phyloP scores from a whole-genome alignment of 2,329 filamentous ascomycete species.

The Aspergillus brunneoviolaceus region DNA sequence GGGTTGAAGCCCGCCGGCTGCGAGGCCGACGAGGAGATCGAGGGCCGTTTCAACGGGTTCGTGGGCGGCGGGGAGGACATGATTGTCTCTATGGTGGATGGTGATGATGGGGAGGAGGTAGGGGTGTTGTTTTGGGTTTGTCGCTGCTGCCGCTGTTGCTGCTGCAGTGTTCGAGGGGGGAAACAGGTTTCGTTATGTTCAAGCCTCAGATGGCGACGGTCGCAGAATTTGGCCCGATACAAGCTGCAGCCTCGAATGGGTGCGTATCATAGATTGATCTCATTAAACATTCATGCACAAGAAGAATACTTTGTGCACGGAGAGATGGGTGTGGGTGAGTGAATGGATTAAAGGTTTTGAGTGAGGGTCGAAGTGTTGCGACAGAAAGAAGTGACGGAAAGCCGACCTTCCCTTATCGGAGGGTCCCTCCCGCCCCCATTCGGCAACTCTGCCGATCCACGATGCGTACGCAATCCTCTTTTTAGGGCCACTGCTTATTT shows the following conservation, averaged over 20 bases:
- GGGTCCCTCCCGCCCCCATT: slow-evolving; percentile 3
- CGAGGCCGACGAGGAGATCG: slow-evolving; percentile 40
- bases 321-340: not conserved
- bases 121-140: not conserved
- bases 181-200: not conserved
- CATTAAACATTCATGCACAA: not conserved
- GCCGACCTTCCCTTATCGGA: not conserved
- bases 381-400: not conserved
- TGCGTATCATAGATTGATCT: not conserved
- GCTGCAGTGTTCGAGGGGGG: not conserved
- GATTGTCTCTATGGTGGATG: too few relatives aligned
- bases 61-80: slow-evolving; percentile 42
- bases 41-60: slow-evolving; percentile 44
- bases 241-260: not conserved
- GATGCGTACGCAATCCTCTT: not conserved
- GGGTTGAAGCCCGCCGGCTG: slow-evolving; percentile 30
- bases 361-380: not conserved
- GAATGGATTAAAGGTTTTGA: not conserved
- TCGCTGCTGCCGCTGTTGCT: not conserved
- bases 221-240: not conserved
- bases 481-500: slow-evolving; percentile 3
- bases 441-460: slow-evolving; percentile 10
- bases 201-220: not conserved
- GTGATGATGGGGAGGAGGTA: too few relatives aligned
- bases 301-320: too few relatives aligned